Evolutionary conservation across 2,329 filamentous ascomycete genomes (phyloP).

Genomic region (Thielaviopsis ethacetica): DNA sequence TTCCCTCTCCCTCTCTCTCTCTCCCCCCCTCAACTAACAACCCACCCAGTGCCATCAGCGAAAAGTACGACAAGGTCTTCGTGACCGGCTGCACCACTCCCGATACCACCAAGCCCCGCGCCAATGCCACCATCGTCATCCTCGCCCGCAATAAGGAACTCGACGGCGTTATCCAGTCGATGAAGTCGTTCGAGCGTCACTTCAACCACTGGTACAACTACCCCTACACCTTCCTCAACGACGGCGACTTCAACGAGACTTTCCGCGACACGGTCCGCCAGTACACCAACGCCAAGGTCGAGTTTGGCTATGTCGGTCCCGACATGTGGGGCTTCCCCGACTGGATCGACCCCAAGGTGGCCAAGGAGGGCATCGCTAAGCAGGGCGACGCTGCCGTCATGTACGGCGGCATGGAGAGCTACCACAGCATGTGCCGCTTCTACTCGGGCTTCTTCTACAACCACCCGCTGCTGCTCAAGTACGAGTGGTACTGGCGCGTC

Average conservation of each 20-base stretch:
- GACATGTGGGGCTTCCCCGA: slow-evolving; percentile 95
- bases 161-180: slow-evolving; percentile 85
- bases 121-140: slow-evolving; percentile 91
- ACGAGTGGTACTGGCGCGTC: slow-evolving; percentile 99
- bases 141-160: slow-evolving; percentile 91
- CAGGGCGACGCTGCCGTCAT: slow-evolving; percentile 96
- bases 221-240: slow-evolving; percentile 95
- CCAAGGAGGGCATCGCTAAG: slow-evolving; percentile 88
- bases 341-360: slow-evolving; percentile 87
- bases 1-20: no score
- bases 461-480: slow-evolving; percentile 84
- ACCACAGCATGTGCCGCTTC: slow-evolving; percentile 98
- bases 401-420: slow-evolving; percentile 98
- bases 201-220: slow-evolving; percentile 99
- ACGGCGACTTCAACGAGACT: slow-evolving; percentile 86
- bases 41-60: slow-evolving; percentile 68
- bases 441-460: slow-evolving; percentile 99
- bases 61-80: slow-evolving; percentile 94
- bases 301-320: slow-evolving; percentile 85
- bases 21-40: no score
- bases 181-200: slow-evolving; percentile 95
- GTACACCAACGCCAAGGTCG: slow-evolving; percentile 72
- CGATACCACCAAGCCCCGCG: slow-evolving; percentile 61
- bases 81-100: slow-evolving; percentile 75
- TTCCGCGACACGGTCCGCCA: slow-evolving; percentile 82